A percentile compares a stretch with the other conserved stretches of the same genome.
phyloP scores from a whole-genome alignment of 129 eudicot species.

The Oenanthe sinensis region DNA sequence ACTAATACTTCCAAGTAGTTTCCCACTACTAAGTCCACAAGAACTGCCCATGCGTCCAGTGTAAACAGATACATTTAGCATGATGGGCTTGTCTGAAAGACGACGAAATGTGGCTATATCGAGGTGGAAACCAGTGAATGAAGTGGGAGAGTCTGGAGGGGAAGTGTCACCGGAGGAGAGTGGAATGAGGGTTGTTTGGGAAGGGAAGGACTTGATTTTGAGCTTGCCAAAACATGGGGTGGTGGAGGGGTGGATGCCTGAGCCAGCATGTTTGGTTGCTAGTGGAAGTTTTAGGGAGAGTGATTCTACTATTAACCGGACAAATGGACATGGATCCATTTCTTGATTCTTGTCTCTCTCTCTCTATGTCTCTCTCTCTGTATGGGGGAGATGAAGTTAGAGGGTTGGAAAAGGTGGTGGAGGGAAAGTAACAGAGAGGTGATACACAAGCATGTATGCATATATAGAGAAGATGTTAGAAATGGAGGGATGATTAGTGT shows the following conservation, averaged over 20 bases:
- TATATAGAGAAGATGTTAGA: background rate
- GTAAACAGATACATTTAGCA: slow-evolving; percentile 52
- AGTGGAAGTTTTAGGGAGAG: slow-evolving; percentile 59
- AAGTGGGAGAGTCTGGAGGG: slow-evolving; percentile 19
- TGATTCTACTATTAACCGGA: slow-evolving; percentile 66
- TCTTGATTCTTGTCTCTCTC: too few species aligned
- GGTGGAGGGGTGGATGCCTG: slow-evolving; percentile 65
- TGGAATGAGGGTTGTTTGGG: slow-evolving; percentile 70
- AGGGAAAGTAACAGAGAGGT: background rate
- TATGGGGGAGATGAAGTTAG: too few species aligned
- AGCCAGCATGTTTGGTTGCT: slow-evolving; percentile 42
- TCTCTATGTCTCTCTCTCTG: too few species aligned
- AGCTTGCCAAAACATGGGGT: slow-evolving; percentile 78
- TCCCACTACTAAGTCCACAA: slow-evolving; percentile 57
- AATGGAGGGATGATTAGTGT: slow-evolving; percentile 1
- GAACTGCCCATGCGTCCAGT: slow-evolving; percentile 63
- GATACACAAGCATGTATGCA: background rate
- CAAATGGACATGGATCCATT: slow-evolving; percentile 99
- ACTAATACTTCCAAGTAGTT: slow-evolving; percentile 45
- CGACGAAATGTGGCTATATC: slow-evolving; percentile 68
- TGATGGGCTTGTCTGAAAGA: slow-evolving; percentile 38
- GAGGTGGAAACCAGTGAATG: slow-evolving; percentile 40
- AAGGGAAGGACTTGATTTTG: slow-evolving; percentile 45
- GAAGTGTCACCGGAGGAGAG: slow-evolving; percentile 27
- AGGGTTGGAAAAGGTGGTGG: background rate